phyloP scores from a whole-genome alignment of 345 rosid genomes.

The Salix suchowensis region DNA sequence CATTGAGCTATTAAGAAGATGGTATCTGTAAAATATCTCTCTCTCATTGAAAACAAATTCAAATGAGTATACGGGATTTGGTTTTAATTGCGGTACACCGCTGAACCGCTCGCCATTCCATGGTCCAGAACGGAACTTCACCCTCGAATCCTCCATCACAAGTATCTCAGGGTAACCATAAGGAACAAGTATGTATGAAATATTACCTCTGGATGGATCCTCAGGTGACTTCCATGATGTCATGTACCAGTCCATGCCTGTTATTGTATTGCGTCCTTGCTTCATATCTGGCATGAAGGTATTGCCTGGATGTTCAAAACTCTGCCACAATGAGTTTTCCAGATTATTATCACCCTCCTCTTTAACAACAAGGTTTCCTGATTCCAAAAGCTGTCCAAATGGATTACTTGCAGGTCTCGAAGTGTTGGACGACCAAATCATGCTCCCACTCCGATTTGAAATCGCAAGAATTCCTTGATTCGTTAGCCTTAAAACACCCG shows the following conservation, averaged over 20 bases:
- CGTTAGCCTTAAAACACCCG: no score
- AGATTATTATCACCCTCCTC: neutral
- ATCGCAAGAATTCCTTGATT: no score
- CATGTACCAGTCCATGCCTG: constrained; percentile 1
- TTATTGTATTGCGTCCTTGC: neutral
- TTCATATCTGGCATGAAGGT: neutral
- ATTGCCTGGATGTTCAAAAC: neutral
- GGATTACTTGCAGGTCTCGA: no score
- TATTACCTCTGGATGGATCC: constrained; percentile 39
- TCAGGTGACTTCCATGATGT: constrained; percentile 35
- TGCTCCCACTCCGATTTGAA: no score
- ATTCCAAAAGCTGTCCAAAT: neutral
- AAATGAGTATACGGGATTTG: neutral
- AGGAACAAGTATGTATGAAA: constrained; percentile 2
- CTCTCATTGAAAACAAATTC: neutral
- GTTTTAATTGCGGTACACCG: constrained; percentile 2
- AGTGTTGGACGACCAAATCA: no score
- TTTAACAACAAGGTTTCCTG: neutral
- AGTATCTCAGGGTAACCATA: constrained; percentile 26
- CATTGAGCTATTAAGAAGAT: neutral
- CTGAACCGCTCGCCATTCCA: constrained; percentile 32
- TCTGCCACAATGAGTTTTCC: neutral
- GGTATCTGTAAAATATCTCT: neutral
- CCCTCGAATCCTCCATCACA: constrained; percentile 10
- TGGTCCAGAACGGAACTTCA: constrained; percentile 25